Evolutionary conservation across 352 stramenopile species (phyloP).

Genomic region (Globisporangium acanthophoron): DNA sequence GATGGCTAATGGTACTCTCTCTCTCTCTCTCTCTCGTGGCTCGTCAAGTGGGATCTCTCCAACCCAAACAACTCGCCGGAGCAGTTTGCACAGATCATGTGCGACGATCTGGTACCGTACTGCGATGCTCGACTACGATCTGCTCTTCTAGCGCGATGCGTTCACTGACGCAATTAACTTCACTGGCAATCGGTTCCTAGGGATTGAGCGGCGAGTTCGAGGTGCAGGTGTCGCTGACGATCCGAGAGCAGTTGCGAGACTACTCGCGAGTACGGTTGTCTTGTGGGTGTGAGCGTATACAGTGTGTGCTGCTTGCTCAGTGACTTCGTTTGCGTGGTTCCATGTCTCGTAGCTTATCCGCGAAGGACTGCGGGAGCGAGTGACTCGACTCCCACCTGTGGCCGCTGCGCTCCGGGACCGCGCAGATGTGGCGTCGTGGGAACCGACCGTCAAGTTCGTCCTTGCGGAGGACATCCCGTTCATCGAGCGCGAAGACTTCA

Average conservation of each 20-base stretch:
- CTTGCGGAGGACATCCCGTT: conserved; percentile 67
- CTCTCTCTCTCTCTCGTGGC: background rate
- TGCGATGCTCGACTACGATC: background rate
- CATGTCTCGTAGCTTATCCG: conserved; percentile 43
- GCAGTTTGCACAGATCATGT: conserved; percentile 53
- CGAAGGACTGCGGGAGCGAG: conserved; percentile 57
- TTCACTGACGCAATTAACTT: background rate
- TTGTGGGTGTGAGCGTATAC: background rate
- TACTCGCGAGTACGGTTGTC: conserved; percentile 48
- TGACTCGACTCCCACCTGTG: conserved; percentile 54
- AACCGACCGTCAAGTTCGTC: conserved; percentile 70
- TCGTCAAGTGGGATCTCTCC: conserved; percentile 53
- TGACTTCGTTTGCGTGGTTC: background rate
- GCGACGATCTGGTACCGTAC: conserved; percentile 55
- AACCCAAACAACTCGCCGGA: conserved; percentile 66
- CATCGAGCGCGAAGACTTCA: conserved; percentile 74
- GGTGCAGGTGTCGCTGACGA: conserved; percentile 68
- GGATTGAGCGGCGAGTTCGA: conserved; percentile 76
- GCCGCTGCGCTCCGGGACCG: conserved; percentile 54
- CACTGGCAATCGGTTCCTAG: conserved; percentile 11
- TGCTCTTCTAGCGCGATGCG: background rate
- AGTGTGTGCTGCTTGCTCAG: background rate
- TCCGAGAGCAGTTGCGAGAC: conserved; percentile 71
- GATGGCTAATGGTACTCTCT: background rate
- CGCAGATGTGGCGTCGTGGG: conserved; percentile 52